phyloP scores from a whole-genome alignment of 2,329 filamentous ascomycete genomes.

The Xylaria hypoxylon region DNA sequence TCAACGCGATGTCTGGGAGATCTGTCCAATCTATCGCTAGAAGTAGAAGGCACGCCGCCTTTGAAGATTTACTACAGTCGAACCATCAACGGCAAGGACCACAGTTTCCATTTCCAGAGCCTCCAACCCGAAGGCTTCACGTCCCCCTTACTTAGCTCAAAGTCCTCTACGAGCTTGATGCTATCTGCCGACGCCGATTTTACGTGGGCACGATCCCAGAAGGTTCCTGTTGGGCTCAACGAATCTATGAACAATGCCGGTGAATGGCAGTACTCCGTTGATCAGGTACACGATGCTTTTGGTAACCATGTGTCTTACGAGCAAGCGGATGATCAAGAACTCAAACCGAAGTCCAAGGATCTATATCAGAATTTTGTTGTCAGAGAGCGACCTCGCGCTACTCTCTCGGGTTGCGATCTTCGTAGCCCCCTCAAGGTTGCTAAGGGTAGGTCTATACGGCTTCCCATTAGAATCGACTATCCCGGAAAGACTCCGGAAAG shows the following conservation, averaged over 20 bases:
- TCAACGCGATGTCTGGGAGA: conserved; percentile 84
- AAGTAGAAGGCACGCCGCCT: conserved; percentile 89
- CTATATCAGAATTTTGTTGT: conserved; percentile 84
- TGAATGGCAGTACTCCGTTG: conserved; percentile 88
- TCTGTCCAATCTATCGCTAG: conserved; percentile 83
- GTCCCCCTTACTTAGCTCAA: conserved; percentile 77
- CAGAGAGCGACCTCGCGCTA: conserved; percentile 83
- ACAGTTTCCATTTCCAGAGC: conserved; percentile 90
- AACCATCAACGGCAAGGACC: conserved; percentile 83
- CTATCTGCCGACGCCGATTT: conserved; percentile 72
- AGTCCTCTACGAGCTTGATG: conserved; percentile 68
- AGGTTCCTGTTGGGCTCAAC: conserved; percentile 84
- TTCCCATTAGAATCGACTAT: conserved; percentile 79
- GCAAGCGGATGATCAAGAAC: conserved; percentile 74
- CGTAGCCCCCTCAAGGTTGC: conserved; percentile 86
- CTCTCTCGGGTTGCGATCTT: conserved; percentile 79
- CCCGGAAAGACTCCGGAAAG: conserved; percentile 69
- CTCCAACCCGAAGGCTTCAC: conserved; percentile 88
- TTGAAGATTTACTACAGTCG: conserved; percentile 93
- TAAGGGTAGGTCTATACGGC: conserved; percentile 72
- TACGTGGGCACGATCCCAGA: conserved; percentile 83
- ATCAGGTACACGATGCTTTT: conserved; percentile 91
- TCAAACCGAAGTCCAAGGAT: conserved; percentile 68
- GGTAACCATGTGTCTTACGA: conserved; percentile 87
- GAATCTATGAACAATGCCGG: conserved; percentile 86